Conservation (phyloP, 176 grass and related monocot species). For the Oryza glumipatula region DNA sequence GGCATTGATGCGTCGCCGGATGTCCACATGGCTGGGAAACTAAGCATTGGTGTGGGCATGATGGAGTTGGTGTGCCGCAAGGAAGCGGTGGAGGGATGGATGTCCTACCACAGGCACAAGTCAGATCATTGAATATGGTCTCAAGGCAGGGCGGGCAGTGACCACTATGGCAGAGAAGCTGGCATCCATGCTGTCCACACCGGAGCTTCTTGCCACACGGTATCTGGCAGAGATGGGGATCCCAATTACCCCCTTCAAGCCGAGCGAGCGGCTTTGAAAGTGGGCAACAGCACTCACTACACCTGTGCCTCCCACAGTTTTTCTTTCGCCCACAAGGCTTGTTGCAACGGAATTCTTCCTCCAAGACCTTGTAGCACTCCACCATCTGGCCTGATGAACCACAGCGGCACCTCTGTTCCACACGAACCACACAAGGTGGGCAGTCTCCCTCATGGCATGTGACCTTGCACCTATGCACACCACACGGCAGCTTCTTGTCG, state of each 20-base stretch:
- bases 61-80: slow-evolving; percentile 78
- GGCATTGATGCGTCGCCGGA: slow-evolving; percentile 74
- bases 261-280: slow-evolving; percentile 45
- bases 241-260: slow-evolving; percentile 51
- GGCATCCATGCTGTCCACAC: slow-evolving; percentile 83
- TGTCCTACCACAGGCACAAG: slow-evolving; percentile 89
- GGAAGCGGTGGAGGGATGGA: slow-evolving; percentile 74
- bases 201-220: slow-evolving; percentile 85
- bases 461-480: slow-evolving; percentile 73
- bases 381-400: slow-evolving; percentile 60
- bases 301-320: slow-evolving; percentile 91
- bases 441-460: slow-evolving; percentile 81
- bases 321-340: slow-evolving; percentile 91
- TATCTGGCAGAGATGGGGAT: slow-evolving; percentile 87
- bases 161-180: slow-evolving; percentile 82
- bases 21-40: slow-evolving; percentile 78
- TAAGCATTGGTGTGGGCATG: slow-evolving; percentile 74
- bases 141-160: slow-evolving; percentile 82
- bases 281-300: slow-evolving; percentile 81
- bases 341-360: slow-evolving; percentile 63
- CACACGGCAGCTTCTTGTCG: slow-evolving; percentile 67
- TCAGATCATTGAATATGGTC: slow-evolving; percentile 86
- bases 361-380: slow-evolving; percentile 71
- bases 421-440: slow-evolving; percentile 59
- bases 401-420: slow-evolving; percentile 88